Evolutionary conservation across 2,329 filamentous ascomycete species (phyloP).

Genomic region (Pseudogymnoascus sp.): DNA sequence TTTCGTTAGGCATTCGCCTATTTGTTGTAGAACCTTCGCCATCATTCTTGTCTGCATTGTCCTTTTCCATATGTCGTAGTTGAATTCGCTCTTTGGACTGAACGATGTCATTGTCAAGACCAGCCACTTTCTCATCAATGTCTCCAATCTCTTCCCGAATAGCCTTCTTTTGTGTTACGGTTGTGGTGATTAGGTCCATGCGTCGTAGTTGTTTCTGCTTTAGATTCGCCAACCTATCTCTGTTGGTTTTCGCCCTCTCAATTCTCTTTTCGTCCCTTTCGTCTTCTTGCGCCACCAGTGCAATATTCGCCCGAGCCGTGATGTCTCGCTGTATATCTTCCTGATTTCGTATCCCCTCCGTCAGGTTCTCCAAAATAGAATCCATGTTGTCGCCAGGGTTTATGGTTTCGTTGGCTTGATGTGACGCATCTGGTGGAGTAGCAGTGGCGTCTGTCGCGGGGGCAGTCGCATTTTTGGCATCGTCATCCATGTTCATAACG

Average conservation of each 20-base stretch:
- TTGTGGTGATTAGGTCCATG: conserved; percentile 31
- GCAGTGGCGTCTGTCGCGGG: neutral
- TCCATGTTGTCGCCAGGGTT: conserved; percentile 25
- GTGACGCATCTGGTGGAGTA: neutral
- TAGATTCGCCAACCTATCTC: conserved; percentile 55
- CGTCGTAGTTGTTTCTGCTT: conserved; percentile 52
- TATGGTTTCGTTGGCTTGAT: neutral
- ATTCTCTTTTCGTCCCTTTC: conserved; percentile 56
- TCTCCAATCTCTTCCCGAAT: conserved; percentile 58
- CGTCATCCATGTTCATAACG: neutral
- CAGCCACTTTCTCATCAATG: conserved; percentile 38
- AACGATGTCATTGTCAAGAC: conserved; percentile 61
- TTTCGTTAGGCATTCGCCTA: conserved; percentile 67
- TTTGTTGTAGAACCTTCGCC: conserved; percentile 41
- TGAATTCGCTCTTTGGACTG: conserved; percentile 78
- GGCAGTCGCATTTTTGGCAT: conserved; percentile 24
- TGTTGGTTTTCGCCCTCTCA: conserved; percentile 45
- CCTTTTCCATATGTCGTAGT: conserved; percentile 54
- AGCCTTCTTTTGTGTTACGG: conserved; percentile 28
- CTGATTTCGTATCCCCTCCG: conserved; percentile 70
- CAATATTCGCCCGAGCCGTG: conserved; percentile 50
- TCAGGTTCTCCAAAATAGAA: conserved; percentile 46
- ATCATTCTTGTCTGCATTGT: conserved; percentile 35
- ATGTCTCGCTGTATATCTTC: conserved; percentile 89
- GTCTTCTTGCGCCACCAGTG: conserved; percentile 53